Evolutionary conservation across 495 filamentous ascomycete species (phyloP), one percentile per base, ranked within the genome.

Genomic region (Xylaria intraflava): DNA sequence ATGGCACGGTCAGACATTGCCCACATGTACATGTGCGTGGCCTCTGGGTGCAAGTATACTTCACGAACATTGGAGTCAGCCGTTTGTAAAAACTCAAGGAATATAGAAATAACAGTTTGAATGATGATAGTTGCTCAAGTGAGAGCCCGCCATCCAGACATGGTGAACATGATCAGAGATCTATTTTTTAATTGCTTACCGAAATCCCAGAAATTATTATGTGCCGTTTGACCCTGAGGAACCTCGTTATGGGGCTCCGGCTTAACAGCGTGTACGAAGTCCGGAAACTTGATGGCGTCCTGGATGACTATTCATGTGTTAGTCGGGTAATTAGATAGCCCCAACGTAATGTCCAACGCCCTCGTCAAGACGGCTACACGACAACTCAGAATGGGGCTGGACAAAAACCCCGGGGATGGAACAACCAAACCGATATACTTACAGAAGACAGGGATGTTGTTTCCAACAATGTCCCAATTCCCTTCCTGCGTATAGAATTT

Each of bases 11-110:
- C 89, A 38, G 78, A 84, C 85, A 88, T 86, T 45, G 83, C 73
- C 88, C 88, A 91, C 69, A 86, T 80, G 54, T 83, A 88, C 87
- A 90, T 92, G 62, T 94, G 88, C 0, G 88, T 90, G 1, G 87
- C 75, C 67, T 94, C 89, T 1, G 80, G 62, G 61, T 89, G 84
- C 54, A 86, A 69, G 56, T 65, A 82, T 55, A 75, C 68, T 38
- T 2, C 12, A 11, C 2, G 10, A 11, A 38, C n/a, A n/a, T n/a
- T n/a, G n/a, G 35, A 38, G 35, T 17, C 14, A 38, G 35, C 17
- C 35, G 9, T 17, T 6, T 17, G 2, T 17, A n/a, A 38, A 38
- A 17, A 3, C 4, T 17, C 14, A 17, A 3, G n/a, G n/a, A 38
- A 38, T 1, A 12, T 12, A 33, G n/a, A n/a, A 6, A 33, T 6